Conservation (phyloP, 129 eudicot genomes). For the Escallonia rubra region DNA sequence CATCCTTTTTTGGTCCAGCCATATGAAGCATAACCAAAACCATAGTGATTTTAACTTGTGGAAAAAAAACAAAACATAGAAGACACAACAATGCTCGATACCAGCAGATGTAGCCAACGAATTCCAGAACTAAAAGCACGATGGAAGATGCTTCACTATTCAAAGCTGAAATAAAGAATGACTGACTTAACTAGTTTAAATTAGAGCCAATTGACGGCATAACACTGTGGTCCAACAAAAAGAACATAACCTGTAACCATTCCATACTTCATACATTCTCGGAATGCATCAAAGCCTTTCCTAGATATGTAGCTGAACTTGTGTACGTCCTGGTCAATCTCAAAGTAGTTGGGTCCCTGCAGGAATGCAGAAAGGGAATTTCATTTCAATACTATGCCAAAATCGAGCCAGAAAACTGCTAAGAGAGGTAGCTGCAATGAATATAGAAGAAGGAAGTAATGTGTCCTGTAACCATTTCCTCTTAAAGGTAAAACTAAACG, state of each 20-base stretch:
- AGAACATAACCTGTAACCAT: not conserved
- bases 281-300: conserved; percentile 81
- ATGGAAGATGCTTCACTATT: too few species aligned
- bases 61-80: too few species aligned
- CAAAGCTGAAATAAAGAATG: too few species aligned
- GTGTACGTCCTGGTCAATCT: conserved; percentile 91
- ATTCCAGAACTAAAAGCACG: too few species aligned
- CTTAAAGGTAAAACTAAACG: not conserved
- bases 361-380: not conserved
- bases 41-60: too few species aligned
- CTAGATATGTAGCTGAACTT: conserved; percentile 90
- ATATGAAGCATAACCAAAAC: too few species aligned
- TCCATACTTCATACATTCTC: conserved; percentile 64
- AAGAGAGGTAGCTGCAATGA: not conserved
- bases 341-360: conserved; percentile 87
- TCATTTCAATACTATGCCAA: not conserved
- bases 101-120: too few species aligned
- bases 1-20: too few species aligned
- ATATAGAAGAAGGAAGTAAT: not conserved
- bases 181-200: too few species aligned
- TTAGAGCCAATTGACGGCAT: not conserved
- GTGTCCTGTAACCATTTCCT: not conserved
- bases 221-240: not conserved
- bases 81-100: too few species aligned
- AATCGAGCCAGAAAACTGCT: not conserved